A percentile compares a stretch with the other conserved stretches of the same genome.
Conservation (phyloP, 148 eudicot genomes). For the Hydrangea macrophylla region DNA sequence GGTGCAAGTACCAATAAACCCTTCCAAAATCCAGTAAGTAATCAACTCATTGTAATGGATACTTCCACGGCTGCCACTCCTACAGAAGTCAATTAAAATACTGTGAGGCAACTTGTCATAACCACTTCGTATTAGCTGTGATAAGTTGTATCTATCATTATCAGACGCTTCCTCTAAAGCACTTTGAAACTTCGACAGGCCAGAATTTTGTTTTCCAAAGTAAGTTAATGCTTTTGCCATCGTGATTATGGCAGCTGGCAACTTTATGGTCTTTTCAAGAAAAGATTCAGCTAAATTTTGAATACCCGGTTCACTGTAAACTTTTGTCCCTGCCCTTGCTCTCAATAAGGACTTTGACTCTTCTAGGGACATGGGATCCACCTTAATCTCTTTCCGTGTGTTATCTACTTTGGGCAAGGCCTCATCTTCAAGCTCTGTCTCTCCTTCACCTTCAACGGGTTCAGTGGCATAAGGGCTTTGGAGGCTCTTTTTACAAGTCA, state of each 20-base stretch:
- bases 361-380: constrained; percentile 1
- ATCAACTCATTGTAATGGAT: constrained; percentile 31
- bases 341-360: constrained; percentile 8
- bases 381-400: background rate
- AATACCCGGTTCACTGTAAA: background rate
- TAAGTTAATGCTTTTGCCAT: constrained; percentile 21
- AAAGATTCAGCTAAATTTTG: constrained; percentile 2
- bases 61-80: background rate
- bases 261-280: background rate
- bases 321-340: background rate
- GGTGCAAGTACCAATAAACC: constrained; percentile 27
- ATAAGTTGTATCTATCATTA: background rate
- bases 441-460: too few relatives aligned
- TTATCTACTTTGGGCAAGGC: too few relatives aligned
- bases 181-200: background rate
- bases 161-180: constrained; percentile 13
- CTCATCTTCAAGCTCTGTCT: too few relatives aligned
- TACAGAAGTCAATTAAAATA: constrained; percentile 15
- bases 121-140: constrained; percentile 8
- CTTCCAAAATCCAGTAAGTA: constrained; percentile 44
- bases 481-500: background rate
- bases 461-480: background rate
- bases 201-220: background rate
- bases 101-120: constrained; percentile 6
- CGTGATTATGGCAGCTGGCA: constrained; percentile 15